Evolutionary conservation across 441 rosid genomes (phyloP), one percentile per base, ranked within the genome.

Genomic region (Euphorbia corollata): DNA sequence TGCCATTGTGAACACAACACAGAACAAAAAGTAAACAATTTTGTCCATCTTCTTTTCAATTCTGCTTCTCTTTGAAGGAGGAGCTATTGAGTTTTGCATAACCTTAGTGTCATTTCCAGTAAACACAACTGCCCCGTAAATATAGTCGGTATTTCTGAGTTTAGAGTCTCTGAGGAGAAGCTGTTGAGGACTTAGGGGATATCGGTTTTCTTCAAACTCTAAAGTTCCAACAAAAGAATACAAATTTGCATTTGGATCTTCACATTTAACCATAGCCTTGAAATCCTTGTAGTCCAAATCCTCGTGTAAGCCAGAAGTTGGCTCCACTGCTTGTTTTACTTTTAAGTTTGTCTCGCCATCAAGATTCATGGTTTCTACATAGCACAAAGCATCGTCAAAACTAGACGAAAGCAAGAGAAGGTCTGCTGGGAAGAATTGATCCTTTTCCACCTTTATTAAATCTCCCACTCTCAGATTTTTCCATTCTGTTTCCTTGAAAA

Each of bases 341-440:
- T 95, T 95, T 83, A 95, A 77, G 65, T 91, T 95, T 50, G 99
- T 95, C 73, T 95, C 99, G 48, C 99, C 99, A 56, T 95, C 99
- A 47, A 95, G 95, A 70, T 95, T 94, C 82, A 75, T 94, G 56
- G 98, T 94, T 78, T 94, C 99, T 43, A 94, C 99, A 68, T 94
- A 94, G 89, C 99, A 95, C 61, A 87, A 80, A 74, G 88, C 87
- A 47, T 95, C 98, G 16, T 86, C 97, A 34, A 85, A 88, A 78
- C 84, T 87, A 13, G 98, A 91, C 1, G 99, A 86, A 60, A 95
- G 88, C 61, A 95, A 72, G 67, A 92, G 81, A 50, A 95, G 94
- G 65, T 95, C 99, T 8, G 96, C 94, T 0, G 99, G 99, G 59
- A 91, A 95, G 79, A 83, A 92, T 38, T 87, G 89, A 75, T 95